Evolutionary conservation across 345 rosid genomes (phyloP).

Genomic region (Aquilaria malaccensis): DNA sequence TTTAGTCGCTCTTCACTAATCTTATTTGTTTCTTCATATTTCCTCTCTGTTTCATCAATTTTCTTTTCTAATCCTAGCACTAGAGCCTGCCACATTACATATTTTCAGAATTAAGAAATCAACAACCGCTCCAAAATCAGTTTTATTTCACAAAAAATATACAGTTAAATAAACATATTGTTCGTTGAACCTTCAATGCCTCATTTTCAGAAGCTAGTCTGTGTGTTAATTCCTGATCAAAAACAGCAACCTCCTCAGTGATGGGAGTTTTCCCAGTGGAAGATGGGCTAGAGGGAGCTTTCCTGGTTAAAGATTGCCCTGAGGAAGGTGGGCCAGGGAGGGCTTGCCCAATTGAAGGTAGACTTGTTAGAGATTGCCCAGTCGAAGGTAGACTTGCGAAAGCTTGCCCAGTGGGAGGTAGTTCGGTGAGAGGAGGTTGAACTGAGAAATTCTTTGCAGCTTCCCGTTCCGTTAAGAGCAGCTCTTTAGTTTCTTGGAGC

Average conservation of each 20-base stretch:
- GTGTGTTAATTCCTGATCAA: slow-evolving; percentile 50
- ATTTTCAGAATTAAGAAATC: background rate
- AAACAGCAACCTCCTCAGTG: slow-evolving; percentile 50
- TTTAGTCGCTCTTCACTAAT: slow-evolving; percentile 72
- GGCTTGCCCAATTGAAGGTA: too few relatives aligned
- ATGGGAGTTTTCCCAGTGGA: slow-evolving; percentile 37
- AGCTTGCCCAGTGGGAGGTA: too few relatives aligned
- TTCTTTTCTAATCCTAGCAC: slow-evolving; percentile 67
- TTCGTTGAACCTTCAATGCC: slow-evolving; percentile 59
- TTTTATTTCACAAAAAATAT: too few relatives aligned
- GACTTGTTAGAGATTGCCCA: too few relatives aligned
- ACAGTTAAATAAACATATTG: slow-evolving; percentile 6
- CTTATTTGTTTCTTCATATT: slow-evolving; percentile 68
- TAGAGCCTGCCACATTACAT: slow-evolving; percentile 33
- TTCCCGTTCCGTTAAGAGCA: slow-evolving; percentile 35
- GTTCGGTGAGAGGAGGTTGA: too few relatives aligned
- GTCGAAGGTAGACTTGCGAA: too few relatives aligned
- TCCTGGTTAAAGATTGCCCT: too few relatives aligned
- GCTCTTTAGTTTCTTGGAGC: slow-evolving; percentile 56
- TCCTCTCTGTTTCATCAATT: slow-evolving; percentile 77
- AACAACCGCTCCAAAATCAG: background rate
- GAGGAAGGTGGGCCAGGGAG: too few relatives aligned
- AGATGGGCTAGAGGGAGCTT: too few relatives aligned
- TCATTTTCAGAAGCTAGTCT: slow-evolving; percentile 74
- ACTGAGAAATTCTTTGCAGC: slow-evolving; percentile 16